Evolutionary conservation across 345 rosid species (phyloP), one percentile per base, ranked within the genome.

Genomic region (Rhizophora apiculata): DNA sequence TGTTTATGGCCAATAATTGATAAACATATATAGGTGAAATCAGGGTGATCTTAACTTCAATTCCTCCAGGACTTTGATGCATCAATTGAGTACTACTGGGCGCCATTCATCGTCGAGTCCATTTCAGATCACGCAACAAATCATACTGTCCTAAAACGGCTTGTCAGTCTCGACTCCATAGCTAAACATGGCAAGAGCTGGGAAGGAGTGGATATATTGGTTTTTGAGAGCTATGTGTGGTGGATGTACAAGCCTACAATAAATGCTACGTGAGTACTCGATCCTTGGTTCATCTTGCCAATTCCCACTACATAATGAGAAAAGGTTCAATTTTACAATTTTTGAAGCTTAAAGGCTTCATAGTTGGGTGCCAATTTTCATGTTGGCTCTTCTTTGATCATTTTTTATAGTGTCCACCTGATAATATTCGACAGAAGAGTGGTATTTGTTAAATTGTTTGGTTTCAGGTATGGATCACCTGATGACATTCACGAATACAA

Each of bases 151-250:
- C 84, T 46, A 19, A 88, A 86, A 70, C 79, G 93, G 60, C 86
- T 91, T 46, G 97, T 95, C 21, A 86, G 71, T 79, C 97, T 95
- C 0, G 93, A 91, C 64, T 84, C 96, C 32, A 85, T 95, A 34
- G 82, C 87, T 62, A 89, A 86, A 80, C 97, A 91, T 79, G 92
- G 96, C 59, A 84, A 83, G 74, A 78, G 78, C 68, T 95, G 96
- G 96, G 74, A 82, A 68, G 91, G 85, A 19, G 96, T 85, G 11
- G 92, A 91, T 74, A 37, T 91, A 22, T 69, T 94, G 34, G 84
- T 94, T 53, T 94, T 91, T 39, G 95, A 94, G 78, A 89, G 97
- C 82, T 91, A 94, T 31, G 89, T 91, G 0, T 94, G 97, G 99
- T 94, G 99, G 99, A 91, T 94, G 99, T 75, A 86, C 84, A 86